These are phyloP conservation scores for Rhododendron henanense DNA, from an alignment of 148 eudicot species.

Conservation along the genomic window DNA sequence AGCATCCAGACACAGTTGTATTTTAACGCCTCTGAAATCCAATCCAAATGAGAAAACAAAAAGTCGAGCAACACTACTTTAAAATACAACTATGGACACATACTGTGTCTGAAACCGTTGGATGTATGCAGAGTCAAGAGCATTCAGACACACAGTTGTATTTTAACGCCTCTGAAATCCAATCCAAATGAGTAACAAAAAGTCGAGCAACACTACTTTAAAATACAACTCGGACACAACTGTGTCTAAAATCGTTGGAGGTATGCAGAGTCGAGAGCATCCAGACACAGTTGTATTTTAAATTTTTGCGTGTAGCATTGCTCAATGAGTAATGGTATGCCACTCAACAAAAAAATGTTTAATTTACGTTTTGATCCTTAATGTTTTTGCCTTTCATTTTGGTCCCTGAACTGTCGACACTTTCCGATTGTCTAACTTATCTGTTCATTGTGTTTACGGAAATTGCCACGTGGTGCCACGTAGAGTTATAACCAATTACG, in stretches of 20 bases:
- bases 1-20: no score
- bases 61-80: neutral
- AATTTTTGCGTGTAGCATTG: no score
- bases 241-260: fast-evolving
- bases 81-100: no score
- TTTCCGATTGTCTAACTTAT: neutral
- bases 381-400: neutral
- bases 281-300: no score
- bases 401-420: neutral
- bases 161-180: slow-evolving; percentile 7
- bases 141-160: no score
- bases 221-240: no score
- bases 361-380: neutral
- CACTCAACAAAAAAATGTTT: neutral
- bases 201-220: neutral
- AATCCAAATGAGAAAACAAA: slow-evolving; percentile 8
- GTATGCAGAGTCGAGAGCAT: no score
- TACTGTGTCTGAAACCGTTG: no score
- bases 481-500: neutral
- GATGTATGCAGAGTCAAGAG: no score
- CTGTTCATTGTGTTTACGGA: neutral
- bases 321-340: no score
- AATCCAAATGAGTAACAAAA: slow-evolving; percentile 6
- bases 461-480: neutral
- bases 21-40: slow-evolving; percentile 7